Percentiles rank a stretch among this genome's conserved stretches.
phyloP scores from a whole-genome alignment of 768 basidiomycete genomes.

The Myochromella boudieri region DNA sequence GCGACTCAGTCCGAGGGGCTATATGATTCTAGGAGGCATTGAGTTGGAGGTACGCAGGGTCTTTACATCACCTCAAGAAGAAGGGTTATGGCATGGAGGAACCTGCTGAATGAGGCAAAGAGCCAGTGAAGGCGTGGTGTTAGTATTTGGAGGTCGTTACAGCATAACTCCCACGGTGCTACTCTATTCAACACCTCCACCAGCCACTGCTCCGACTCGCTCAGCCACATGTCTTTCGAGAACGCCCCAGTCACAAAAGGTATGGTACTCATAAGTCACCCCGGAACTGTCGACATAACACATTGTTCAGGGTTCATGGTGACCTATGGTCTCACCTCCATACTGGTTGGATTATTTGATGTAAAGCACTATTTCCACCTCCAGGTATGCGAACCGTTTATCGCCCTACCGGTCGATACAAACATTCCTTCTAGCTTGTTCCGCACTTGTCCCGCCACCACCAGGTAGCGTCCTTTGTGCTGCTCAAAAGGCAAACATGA shows the following conservation, averaged over 20 bases:
- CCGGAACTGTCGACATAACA: constrained; percentile 1
- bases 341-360: constrained; percentile 77
- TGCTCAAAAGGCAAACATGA: constrained; percentile 12
- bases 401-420: constrained; percentile 13
- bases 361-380: constrained; percentile 88
- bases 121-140: not conserved
- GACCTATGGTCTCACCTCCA: constrained; percentile 65
- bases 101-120: not conserved
- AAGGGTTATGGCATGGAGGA: constrained; percentile 6
- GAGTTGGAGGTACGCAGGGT: too few relatives aligned
- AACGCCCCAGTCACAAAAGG: constrained; percentile 86
- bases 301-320: constrained; percentile 70
- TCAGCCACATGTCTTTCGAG: constrained; percentile 67
- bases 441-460: constrained; percentile 90
- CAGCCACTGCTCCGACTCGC: not conserved
- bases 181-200: not conserved
- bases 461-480: constrained; percentile 53
- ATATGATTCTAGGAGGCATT: too few relatives aligned
- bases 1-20: too few relatives aligned
- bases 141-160: not conserved
- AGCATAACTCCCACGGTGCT: constrained; percentile 9
- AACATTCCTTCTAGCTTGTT: constrained; percentile 51
- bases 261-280: constrained; percentile 22
- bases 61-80: too few relatives aligned
- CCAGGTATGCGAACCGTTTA: constrained; percentile 47